These are phyloP conservation scores for Henningerozyma blattae DNA, from an alignment of 805 yeast species.

Conservation along the genomic window DNA sequence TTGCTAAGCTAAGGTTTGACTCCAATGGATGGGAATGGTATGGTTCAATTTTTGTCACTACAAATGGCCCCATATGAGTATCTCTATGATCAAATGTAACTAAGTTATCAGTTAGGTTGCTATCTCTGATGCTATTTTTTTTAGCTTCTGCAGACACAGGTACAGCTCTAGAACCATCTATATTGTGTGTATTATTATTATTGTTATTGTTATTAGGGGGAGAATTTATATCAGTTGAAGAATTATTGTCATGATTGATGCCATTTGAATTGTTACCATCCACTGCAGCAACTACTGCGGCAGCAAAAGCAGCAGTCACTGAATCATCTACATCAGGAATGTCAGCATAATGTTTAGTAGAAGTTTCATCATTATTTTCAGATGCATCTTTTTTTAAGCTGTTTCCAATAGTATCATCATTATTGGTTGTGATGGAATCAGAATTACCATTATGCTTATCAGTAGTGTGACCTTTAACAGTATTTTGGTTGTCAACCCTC, in stretches of 20 bases:
- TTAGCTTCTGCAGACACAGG: not conserved
- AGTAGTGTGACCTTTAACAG: slow-evolving; percentile 1
- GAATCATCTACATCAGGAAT: slow-evolving; percentile 15
- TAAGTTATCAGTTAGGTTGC: not conserved
- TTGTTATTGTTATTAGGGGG: not conserved
- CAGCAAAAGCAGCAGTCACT: slow-evolving; percentile 25
- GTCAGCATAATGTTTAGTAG: slow-evolving; percentile 6
- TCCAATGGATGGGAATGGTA: slow-evolving; percentile 25
- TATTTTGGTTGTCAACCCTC: not conserved
- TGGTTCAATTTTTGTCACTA: slow-evolving; percentile 25
- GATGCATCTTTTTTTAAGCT: slow-evolving; percentile 1
- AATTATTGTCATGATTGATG: slow-evolving; percentile 3
- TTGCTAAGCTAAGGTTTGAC: slow-evolving; percentile 19
- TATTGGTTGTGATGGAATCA: not conserved
- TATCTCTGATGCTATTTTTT: not conserved
- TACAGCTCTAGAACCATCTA: not conserved
- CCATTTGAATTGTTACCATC: slow-evolving; percentile 7
- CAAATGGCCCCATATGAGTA: slow-evolving; percentile 19
- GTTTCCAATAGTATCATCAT: slow-evolving; percentile 1
- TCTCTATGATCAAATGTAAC: slow-evolving; percentile 3
- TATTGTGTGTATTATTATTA: not conserved
- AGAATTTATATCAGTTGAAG: not conserved
- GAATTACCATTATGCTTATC: not conserved
- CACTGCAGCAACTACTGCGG: slow-evolving; percentile 25
- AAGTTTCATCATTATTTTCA: not conserved